Conservation (phyloP, 805 yeast species). For the Limtongozyma cylindracea region DNA sequence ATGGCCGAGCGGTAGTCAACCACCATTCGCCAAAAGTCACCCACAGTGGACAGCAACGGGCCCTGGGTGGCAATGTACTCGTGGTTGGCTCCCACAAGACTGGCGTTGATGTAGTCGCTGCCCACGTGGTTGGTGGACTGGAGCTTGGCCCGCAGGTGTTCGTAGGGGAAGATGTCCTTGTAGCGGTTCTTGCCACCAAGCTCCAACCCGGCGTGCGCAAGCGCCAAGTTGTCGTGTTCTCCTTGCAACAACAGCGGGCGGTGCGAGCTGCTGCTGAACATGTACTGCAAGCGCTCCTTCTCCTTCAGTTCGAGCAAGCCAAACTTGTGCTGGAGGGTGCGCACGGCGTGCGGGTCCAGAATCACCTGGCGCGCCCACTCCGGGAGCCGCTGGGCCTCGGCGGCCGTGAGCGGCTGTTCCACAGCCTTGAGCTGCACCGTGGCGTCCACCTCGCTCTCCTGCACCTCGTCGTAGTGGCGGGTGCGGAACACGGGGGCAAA, state of each 20-base stretch:
- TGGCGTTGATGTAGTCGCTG: conserved; percentile 15
- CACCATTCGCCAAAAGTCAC: conserved; percentile 70
- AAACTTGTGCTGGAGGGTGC: conserved; percentile 15
- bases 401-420: conserved; percentile 1
- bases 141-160: conserved; percentile 3
- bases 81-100: conserved; percentile 5
- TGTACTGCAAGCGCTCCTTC: no score
- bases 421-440: conserved; percentile 1
- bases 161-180: conserved; percentile 4
- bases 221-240: no score
- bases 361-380: conserved; percentile 2
- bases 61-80: conserved; percentile 79
- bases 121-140: no score
- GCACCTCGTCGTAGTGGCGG: conserved; percentile 25
- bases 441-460: conserved; percentile 1
- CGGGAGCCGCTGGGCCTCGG: conserved; percentile 2
- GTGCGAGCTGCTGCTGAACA: no score
- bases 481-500: no score
- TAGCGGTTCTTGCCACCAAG: conserved; percentile 4
- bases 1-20: conserved; percentile 36
- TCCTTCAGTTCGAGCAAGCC: conserved; percentile 45
- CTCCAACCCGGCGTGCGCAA: conserved; percentile 16
- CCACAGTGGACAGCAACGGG: conserved; percentile 47
- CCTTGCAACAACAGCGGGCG: no score
- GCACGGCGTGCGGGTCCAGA: conserved; percentile 1